These are phyloP conservation scores for Casuarina equisetifolia DNA, from an alignment of 306 rosid genomes.

Conservation along the genomic window DNA sequence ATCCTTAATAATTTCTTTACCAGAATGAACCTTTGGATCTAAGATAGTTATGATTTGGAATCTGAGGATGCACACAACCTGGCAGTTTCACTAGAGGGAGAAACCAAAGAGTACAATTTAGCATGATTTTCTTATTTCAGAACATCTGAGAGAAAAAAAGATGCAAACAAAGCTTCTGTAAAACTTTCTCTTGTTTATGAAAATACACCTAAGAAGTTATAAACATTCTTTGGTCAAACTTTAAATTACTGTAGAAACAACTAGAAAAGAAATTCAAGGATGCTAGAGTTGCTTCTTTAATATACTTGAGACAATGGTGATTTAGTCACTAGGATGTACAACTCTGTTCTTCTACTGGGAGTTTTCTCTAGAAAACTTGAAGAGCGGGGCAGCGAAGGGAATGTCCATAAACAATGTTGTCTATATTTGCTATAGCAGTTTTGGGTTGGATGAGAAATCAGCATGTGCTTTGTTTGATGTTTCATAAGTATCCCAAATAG, in stretches of 20 bases:
- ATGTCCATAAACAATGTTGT: neutral
- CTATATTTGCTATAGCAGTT: neutral
- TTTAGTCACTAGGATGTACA: neutral
- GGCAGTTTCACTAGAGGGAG: neutral
- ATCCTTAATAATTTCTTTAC: neutral
- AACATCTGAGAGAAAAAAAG: neutral
- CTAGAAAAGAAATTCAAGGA: neutral
- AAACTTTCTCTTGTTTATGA: neutral
- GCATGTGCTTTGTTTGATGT: neutral
- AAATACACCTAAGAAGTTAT: neutral
- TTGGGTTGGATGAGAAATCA: neutral
- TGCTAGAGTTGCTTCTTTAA: neutral
- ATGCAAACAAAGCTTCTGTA: neutral
- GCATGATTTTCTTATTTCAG: neutral
- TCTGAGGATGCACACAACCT: neutral
- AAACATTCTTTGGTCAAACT: neutral
- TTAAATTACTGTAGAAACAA: neutral
- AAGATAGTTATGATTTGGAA: neutral
- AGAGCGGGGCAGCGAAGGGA: neutral
- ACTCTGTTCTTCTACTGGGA: neutral
- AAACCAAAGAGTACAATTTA: neutral
- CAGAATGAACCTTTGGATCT: conserved; percentile 1
- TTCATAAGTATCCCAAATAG: neutral
- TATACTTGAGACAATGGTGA: neutral
- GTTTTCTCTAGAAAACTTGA: neutral